These are phyloP conservation scores for Vitis amurensis DNA, from an alignment of 164 flowering plant genomes.

Conservation along the genomic window DNA sequence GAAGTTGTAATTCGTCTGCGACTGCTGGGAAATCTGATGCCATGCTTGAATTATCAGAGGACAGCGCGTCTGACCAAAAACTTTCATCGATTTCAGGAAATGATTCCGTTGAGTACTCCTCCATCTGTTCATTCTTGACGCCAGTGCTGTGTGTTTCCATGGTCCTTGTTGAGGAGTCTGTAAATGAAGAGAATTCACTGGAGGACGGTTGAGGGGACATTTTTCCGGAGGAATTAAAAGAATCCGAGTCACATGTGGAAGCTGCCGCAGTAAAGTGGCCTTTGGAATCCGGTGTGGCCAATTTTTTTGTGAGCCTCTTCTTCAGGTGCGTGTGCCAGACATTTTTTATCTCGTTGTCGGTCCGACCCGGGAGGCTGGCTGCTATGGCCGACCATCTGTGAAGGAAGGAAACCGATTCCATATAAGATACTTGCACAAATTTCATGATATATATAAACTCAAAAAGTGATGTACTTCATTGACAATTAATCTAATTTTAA, in stretches of 20 bases:
- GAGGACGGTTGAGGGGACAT: slow-evolving; percentile 23
- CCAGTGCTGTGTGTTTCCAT: not conserved
- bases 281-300: not conserved
- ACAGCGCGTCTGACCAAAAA: slow-evolving; percentile 48
- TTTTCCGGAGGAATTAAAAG: not conserved
- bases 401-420: not conserved
- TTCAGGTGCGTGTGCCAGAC: slow-evolving; percentile 54
- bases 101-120: slow-evolving; percentile 21
- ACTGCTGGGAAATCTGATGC: not conserved
- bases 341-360: slow-evolving; percentile 46
- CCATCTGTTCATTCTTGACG: slow-evolving; percentile 14
- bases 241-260: slow-evolving; percentile 1
- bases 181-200: slow-evolving; percentile 18
- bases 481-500: not conserved
- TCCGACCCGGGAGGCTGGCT: slow-evolving; percentile 36
- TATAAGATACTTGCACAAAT: not conserved
- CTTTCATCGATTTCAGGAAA: slow-evolving; percentile 38
- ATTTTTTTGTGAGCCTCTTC: slow-evolving; percentile 24
- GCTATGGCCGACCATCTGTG: slow-evolving; percentile 48
- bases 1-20: slow-evolving; percentile 4
- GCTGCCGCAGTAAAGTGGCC: not conserved
- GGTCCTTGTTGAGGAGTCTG: slow-evolving; percentile 3
- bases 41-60: not conserved
- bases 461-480: too few species aligned
- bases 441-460: not conserved